Evolutionary conservation across 768 basidiomycete genomes (phyloP), one percentile per base, ranked within the genome.

Genomic region (Trametes sanguinea): DNA sequence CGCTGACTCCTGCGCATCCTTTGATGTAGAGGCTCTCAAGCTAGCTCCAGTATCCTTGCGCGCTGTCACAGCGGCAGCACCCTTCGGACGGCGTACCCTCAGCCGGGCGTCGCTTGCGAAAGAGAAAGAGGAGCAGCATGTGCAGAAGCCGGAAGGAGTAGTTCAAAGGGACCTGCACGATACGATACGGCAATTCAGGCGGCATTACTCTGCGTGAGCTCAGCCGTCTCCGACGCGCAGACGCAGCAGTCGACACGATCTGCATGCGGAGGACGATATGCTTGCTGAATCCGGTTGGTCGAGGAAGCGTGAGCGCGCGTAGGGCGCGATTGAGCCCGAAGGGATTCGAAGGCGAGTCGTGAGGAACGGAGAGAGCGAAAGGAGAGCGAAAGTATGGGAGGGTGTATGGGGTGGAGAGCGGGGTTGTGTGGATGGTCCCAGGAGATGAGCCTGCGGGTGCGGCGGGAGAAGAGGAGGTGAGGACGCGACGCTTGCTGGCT

Each of bases 271-370:
- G 79, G 0, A 85, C 77, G 27, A 88, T 76, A 65, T 90, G 88
- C 60, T 83, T 81, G 13, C 78, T 79, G 70, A 85, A 87, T 0
- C 82, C 79, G 0, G 83, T 81, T 0, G 79, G 71, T 13, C 69
- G 72, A 0, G 80, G 80, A 1, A 80, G 74, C 2, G 74, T 72
- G 22, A 72, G 69, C 1, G 72, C 70, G 11, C 63, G 43, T 3
- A 71, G 57, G 13, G 77, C 76, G 16, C 81, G 78, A 50, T 82
- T 83, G 47, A 85, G 76, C 14, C 87, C 86, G 61, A 90, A 86
- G 0, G 88, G 89, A 66, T 89, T 90, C 3, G 85, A 81, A 0
- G 89, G 88, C 0, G 88, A 89, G 74, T 90, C 88, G 6, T 77
- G 82, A 4, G 88, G 85, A 1, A 69, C 74, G 67, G 53, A 76